phyloP scores from a whole-genome alignment of 106 monocot species.

The Apostasia shenzhenica region DNA sequence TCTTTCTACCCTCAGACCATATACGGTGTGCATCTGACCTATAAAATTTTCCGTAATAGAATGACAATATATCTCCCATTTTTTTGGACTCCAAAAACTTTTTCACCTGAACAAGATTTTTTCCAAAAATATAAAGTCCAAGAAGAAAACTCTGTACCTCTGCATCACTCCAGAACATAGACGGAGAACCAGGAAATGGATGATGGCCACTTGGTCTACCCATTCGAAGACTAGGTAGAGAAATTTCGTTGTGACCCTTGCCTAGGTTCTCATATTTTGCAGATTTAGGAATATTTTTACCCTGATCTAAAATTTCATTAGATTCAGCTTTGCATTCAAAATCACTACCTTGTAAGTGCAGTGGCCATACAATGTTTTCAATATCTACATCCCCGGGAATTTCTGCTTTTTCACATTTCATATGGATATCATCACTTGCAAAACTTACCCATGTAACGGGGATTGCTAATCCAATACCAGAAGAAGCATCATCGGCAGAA shows the following conservation, averaged over 20 bases:
- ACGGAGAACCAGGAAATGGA: constrained; percentile 42
- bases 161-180: constrained; percentile 39
- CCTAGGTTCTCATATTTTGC: background rate
- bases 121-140: constrained; percentile 83
- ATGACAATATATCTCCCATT: constrained; percentile 67
- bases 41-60: constrained; percentile 87
- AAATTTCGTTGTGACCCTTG: background rate
- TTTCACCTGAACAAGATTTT: constrained; percentile 54
- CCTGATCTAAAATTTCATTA: background rate
- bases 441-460: constrained; percentile 48
- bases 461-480: constrained; percentile 32
- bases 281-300: constrained; percentile 2
- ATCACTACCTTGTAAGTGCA: background rate
- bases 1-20: constrained; percentile 75
- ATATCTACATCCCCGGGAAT: background rate
- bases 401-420: constrained; percentile 1
- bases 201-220: constrained; percentile 7
- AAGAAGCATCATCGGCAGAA: constrained; percentile 12
- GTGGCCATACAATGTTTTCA: background rate
- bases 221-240: background rate
- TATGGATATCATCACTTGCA: constrained; percentile 1
- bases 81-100: constrained; percentile 52
- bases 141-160: constrained; percentile 71
- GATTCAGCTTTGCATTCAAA: constrained; percentile 20
- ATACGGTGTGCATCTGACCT: constrained; percentile 57